A percentile compares a stretch with the other conserved stretches of the same genome.
Conservation (phyloP, 441 rosid species). For the Gossypium aridum region DNA sequence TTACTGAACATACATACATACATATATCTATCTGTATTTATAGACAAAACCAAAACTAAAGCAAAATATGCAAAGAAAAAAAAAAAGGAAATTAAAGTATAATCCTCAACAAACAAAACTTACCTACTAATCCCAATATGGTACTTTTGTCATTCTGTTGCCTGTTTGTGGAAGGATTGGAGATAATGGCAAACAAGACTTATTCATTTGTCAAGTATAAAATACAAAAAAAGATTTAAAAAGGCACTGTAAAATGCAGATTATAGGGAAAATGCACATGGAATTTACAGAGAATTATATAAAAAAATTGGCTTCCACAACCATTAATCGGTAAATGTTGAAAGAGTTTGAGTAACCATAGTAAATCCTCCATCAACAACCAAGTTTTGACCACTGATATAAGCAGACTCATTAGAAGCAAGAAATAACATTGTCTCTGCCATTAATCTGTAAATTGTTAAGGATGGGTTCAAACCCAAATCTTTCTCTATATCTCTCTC, state of each 20-base stretch:
- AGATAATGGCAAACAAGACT: slow-evolving; percentile 13
- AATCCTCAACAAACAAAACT: too few relatives aligned
- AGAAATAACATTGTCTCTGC: slow-evolving; percentile 77
- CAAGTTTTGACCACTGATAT: slow-evolving; percentile 72
- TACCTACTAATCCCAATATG: too few relatives aligned
- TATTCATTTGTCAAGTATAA: background rate
- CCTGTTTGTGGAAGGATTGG: background rate
- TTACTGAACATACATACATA: too few relatives aligned
- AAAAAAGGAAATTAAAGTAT: too few relatives aligned
- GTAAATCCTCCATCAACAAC: slow-evolving; percentile 75
- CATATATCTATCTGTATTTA: too few relatives aligned
- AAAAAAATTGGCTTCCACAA: background rate
- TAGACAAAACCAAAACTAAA: too few relatives aligned
- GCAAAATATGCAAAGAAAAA: too few relatives aligned
- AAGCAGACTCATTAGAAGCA: slow-evolving; percentile 73
- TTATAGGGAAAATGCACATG: slow-evolving; percentile 42
- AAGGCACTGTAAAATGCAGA: background rate
- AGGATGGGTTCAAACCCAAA: too few relatives aligned
- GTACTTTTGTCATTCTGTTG: too few relatives aligned
- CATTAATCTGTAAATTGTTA: too few relatives aligned
- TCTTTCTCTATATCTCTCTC: too few relatives aligned
- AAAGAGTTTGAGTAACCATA: slow-evolving; percentile 36
- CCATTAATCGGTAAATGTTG: slow-evolving; percentile 6
- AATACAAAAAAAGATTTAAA: background rate
- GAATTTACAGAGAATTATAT: slow-evolving; percentile 3